Evolutionary conservation across 306 rosid genomes (phyloP).

Genomic region (Malus sieversii): DNA sequence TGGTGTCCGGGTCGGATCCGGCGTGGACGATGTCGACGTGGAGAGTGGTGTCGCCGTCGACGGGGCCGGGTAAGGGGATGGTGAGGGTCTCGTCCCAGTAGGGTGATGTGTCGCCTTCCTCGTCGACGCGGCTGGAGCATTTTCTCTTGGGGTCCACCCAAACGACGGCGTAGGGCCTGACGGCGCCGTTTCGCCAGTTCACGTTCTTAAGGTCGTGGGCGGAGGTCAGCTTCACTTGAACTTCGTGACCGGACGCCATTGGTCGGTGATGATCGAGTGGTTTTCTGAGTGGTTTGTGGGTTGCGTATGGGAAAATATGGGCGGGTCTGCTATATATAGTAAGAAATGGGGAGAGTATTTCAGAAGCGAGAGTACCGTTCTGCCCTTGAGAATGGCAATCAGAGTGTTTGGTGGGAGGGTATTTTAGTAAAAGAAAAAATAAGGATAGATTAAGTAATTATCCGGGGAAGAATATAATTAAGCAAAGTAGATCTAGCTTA

Average conservation of each 20-base stretch:
- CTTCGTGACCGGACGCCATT: conserved; percentile 61
- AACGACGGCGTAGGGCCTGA: conserved; percentile 70
- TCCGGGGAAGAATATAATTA: neutral
- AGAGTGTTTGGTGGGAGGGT: neutral
- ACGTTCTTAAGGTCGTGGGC: conserved; percentile 69
- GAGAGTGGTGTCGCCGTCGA: conserved; percentile 45
- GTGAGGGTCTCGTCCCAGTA: conserved; percentile 57
- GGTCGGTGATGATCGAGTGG: neutral
- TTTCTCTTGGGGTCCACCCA: conserved; percentile 65
- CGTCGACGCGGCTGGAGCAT: conserved; percentile 42
- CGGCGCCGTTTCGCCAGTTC: conserved; percentile 73
- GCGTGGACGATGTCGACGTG: conserved; percentile 67
- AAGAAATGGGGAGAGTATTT: too few species aligned
- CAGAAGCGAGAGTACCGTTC: neutral
- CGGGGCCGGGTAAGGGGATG: conserved; percentile 39
- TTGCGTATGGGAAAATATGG: too few species aligned
- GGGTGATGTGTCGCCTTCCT: conserved; percentile 53
- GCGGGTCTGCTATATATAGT: neutral
- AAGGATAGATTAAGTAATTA: neutral
- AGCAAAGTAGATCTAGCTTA: neutral
- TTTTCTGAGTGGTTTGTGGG: neutral
- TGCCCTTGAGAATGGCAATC: neutral
- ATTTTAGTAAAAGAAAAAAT: neutral
- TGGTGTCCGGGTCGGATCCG: conserved; percentile 55
- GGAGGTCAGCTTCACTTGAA: conserved; percentile 44